Base-by-base conservation (phyloP, 495 filamentous ascomycete species). In the Trichoderma orchidacearum region DNA sequence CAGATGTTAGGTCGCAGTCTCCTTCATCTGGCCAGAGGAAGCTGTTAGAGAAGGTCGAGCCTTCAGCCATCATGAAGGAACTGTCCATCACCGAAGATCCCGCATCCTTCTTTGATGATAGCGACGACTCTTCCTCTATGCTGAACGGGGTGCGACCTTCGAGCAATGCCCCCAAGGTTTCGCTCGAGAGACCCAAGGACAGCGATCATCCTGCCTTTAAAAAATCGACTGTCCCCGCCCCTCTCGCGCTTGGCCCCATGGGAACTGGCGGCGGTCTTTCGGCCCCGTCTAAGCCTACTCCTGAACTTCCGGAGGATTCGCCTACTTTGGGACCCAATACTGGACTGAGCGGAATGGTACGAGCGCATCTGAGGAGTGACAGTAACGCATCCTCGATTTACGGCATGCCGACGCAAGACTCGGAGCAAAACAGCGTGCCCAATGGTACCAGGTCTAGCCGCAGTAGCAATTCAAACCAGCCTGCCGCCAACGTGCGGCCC, bases 371-470 rank as follows among this genome's bases (percentile, higher is more conserved):
- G 13, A 85, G 93, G 23, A 80, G 80, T 13, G 81, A 86, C 54
- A 97, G 93, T 69, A 85, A 85, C 55, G 74, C 78, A 36, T 96
- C 90, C 23, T 92, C 90, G 0, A 75, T 93, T 45, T 87, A 84
- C 65, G 83, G 76, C 4, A 58, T 56, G 1, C 32, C 59, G 0
- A 63, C 64, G 9, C 59, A 64, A 15, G 41, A 48, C 21, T 23
- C 41, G 17, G 41, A 65, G 61, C 1, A 62, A 63, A 0, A 9
- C n/a, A 25, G 3, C 3, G 41, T 17, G 15, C 36, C 17, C 6
- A 41, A 7, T 13, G 13, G 21, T 23, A 7, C n/a, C 8, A 23
- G n/a, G 23, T 27, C 9, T 48, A 23, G 27, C 21, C 18, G 21
- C 11, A 48, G 41, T 25, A 9, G 9, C 1, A n/a, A 11, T 13